Base-by-base conservation (phyloP, 2,329 filamentous ascomycete genomes). In the Fusarium penzigii region DNA sequence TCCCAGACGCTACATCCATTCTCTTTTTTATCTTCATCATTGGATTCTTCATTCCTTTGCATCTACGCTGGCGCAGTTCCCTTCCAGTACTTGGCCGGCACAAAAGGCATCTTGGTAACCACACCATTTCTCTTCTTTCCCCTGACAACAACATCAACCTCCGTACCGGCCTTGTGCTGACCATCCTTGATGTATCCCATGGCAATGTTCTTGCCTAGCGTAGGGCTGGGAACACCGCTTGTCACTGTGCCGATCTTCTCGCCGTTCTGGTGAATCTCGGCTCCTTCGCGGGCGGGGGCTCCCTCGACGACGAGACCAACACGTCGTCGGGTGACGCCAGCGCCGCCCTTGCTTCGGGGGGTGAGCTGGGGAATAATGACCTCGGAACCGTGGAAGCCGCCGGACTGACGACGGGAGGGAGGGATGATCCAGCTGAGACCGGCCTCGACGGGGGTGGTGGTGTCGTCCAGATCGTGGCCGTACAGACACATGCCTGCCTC, bases 401-500 rank as follows among this genome's bases (percentile, higher is more conserved):
- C 86, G 5, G 75, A 68, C 39, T 74, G 74, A 17, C 81, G 87
- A 16, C 93, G 85, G 50, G 87, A 84, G 68, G 91, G 92, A 58
- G 89, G 87, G 54, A 99, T 86, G 66, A 97, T 83, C 93, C 94
- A 99, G 59, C 71, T 68, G 32, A 85, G 77, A 13, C 72, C 77
- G 32, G 73, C 82, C 72, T 85, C 82, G 57, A 81, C 79, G 14
- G 82, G 82, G 14, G 82, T 84, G 16, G 79, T 84, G n/a, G 72
- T 71, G 68, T 96, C 93, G 70, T 95, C 86, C 38, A 99, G 83
- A 71, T 99, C 94, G 75, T 97, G 91, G n/a, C 94, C 94, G 75
- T 99, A 99, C n/a, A 99, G 82, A 73, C 94, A 99, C 93, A 99
- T 96, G 55, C 94, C 94, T 1, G 94, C 94, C 76, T 99, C 94